Percentiles rank a stretch among this genome's conserved stretches.
These are phyloP conservation scores for Penicillium coprophilum DNA, from an alignment of 495 filamentous ascomycete species.

Conservation along the genomic window DNA sequence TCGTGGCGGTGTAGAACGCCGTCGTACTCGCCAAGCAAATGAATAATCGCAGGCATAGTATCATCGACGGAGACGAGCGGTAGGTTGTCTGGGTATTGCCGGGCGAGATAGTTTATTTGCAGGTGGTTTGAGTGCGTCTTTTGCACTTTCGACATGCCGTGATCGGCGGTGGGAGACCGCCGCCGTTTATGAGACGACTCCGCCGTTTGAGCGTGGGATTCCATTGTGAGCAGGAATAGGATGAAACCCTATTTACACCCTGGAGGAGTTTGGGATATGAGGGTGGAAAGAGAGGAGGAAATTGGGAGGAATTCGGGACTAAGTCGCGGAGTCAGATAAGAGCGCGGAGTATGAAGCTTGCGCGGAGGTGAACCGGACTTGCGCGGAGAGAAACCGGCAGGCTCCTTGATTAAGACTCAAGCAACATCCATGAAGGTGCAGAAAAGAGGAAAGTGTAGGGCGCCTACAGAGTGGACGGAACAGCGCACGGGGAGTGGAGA, in stretches of 20 bases:
- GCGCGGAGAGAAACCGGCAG: constrained; percentile 16
- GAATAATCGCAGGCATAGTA: constrained; percentile 59
- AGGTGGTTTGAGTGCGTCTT: constrained; percentile 59
- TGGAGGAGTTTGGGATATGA: not conserved
- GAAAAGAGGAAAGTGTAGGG: constrained; percentile 9
- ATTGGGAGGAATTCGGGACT: not conserved
- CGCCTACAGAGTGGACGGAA: constrained; percentile 7
- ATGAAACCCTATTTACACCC: not conserved
- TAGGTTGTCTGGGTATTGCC: constrained; percentile 60
- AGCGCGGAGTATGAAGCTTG: constrained; percentile 15
- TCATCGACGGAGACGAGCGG: constrained; percentile 61
- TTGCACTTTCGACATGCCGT: constrained; percentile 48
- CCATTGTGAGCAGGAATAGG: constrained; percentile 32
- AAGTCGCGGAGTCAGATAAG: constrained; percentile 7
- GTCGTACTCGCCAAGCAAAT: constrained; percentile 74
- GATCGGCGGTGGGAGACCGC: constrained; percentile 56
- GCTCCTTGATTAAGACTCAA: not conserved
- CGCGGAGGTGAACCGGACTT: constrained; percentile 16
- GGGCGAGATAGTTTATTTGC: constrained; percentile 81
- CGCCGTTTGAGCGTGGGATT: constrained; percentile 37
- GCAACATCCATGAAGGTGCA: constrained; percentile 15
- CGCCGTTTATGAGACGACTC: constrained; percentile 58
- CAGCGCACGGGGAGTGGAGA: constrained; percentile 16
- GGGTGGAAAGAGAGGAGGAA: not conserved
- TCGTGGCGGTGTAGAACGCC: constrained; percentile 82